Evolutionary conservation across 345 rosid genomes (phyloP).

Genomic region (Lagerstroemia speciosa): DNA sequence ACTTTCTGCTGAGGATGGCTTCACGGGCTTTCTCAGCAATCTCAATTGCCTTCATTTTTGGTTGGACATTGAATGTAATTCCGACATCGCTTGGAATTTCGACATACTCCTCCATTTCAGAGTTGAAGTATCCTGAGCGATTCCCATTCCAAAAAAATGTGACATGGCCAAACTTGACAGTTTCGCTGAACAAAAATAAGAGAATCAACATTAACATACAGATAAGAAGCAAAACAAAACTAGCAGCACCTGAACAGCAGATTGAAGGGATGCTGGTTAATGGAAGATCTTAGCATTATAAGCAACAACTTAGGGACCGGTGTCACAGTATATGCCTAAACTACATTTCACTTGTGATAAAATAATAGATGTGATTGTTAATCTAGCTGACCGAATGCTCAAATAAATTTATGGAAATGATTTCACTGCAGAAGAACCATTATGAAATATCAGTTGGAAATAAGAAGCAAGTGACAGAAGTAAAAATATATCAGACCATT

Average conservation of each 20-base stretch:
- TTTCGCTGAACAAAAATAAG: conserved; percentile 44
- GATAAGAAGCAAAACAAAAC: background rate
- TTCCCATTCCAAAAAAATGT: conserved; percentile 99
- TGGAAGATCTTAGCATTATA: background rate
- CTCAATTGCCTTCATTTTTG: conserved; percentile 91
- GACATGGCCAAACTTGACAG: conserved; percentile 96
- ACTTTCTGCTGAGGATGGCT: conserved; percentile 73
- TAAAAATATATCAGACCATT: background rate
- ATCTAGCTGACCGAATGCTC: background rate
- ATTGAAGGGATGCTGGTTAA: background rate
- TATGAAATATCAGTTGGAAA: background rate
- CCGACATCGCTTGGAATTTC: conserved; percentile 95
- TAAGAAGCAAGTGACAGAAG: background rate
- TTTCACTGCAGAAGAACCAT: background rate
- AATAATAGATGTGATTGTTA: background rate
- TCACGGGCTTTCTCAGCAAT: conserved; percentile 83
- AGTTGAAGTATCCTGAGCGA: conserved; percentile 76
- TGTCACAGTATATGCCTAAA: background rate
- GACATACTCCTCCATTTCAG: conserved; percentile 77
- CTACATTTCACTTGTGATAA: background rate
- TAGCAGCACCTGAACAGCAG: background rate
- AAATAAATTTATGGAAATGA: background rate
- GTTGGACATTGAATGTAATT: conserved; percentile 80
- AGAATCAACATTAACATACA: background rate
- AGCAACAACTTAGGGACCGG: background rate